Percentiles rank a stretch among this genome's conserved stretches.
These are phyloP conservation scores for Ganoderma resinaceum DNA, from an alignment of 1,284 basidiomycete species.

Conservation along the genomic window DNA sequence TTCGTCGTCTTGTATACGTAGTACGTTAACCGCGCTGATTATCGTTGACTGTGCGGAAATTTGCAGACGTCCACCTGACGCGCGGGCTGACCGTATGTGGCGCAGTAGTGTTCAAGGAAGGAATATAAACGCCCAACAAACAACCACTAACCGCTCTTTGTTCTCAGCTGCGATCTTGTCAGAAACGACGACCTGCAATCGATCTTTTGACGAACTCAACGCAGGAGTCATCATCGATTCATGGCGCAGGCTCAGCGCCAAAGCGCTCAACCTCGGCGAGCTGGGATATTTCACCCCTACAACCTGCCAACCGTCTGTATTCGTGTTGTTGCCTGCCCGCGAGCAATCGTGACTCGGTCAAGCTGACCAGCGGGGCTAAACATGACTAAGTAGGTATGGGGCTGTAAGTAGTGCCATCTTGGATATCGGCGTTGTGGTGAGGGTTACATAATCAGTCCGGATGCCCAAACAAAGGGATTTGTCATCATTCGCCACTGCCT, in stretches of 20 bases:
- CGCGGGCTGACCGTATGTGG: neutral
- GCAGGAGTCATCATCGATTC: neutral
- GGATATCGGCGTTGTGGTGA: neutral
- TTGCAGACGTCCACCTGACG: neutral
- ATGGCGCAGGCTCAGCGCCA: neutral
- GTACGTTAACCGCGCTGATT: neutral
- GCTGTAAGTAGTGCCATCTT: neutral
- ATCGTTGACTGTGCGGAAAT: neutral
- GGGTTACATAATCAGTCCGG: neutral
- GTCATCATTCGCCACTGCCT: neutral
- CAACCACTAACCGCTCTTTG: neutral
- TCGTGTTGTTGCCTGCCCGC: neutral
- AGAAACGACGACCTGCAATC: neutral
- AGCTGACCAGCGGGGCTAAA: no score
- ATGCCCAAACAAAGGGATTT: slow-evolving; percentile 1
- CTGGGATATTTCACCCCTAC: neutral
- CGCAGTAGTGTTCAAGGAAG: neutral
- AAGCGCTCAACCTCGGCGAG: no score
- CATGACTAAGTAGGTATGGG: no score
- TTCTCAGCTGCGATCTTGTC: neutral
- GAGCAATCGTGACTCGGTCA: neutral
- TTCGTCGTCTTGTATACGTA: neutral
- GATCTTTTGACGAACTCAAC: neutral
- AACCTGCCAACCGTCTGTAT: neutral
- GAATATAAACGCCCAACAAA: neutral